Conservation (phyloP, 2,329 filamentous ascomycete species). For the Fusarium lateritium region DNA sequence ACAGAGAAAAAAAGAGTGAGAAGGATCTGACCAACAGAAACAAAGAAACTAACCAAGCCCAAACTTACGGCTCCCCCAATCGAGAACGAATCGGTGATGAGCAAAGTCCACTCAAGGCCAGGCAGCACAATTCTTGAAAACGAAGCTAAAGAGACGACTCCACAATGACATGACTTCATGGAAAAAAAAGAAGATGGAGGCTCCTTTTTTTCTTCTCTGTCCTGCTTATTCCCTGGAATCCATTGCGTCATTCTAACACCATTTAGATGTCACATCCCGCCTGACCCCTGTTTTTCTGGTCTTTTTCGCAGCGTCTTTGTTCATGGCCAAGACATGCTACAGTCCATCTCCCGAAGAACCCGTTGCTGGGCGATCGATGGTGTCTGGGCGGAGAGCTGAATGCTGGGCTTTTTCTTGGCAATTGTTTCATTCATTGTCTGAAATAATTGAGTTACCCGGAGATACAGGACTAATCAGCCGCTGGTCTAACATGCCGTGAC, state of each 20-base stretch:
- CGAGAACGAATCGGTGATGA: background rate
- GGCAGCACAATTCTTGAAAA: constrained; percentile 33
- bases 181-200: background rate
- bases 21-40: background rate
- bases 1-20: background rate
- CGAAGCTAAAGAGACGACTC: background rate
- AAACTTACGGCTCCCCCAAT: constrained; percentile 2
- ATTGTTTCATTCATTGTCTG: background rate
- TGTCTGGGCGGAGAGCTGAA: constrained; percentile 10
- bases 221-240: constrained; percentile 25
- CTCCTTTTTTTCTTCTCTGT: background rate
- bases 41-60: background rate
- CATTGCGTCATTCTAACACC: constrained; percentile 23
- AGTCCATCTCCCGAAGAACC: constrained; percentile 9
- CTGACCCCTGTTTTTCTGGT: constrained; percentile 4
- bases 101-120: constrained; percentile 6
- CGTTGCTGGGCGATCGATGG: constrained; percentile 23
- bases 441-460: background rate
- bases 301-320: background rate
- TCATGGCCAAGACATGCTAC: constrained; percentile 18
- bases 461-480: background rate
- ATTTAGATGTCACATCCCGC: background rate
- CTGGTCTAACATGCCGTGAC: background rate
- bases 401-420: constrained; percentile 14
- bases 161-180: constrained; percentile 27